Evolutionary conservation across 2,329 filamentous ascomycete species (phyloP).

Genomic region (Akanthomyces uredinophilus): DNA sequence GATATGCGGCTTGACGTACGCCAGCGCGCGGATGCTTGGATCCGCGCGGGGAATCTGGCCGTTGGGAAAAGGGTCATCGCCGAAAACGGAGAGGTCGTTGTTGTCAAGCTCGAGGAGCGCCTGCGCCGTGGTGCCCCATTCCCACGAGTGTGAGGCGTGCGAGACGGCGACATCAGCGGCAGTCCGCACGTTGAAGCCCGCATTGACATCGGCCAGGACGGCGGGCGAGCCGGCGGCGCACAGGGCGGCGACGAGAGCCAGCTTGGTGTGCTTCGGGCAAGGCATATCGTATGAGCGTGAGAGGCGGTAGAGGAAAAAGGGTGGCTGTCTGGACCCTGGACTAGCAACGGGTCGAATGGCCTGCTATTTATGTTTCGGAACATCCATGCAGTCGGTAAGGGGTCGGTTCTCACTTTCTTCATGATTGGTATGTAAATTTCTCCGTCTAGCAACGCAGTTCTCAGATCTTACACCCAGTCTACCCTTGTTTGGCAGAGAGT

Average conservation of each 20-base stretch:
- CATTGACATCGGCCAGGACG: conserved; percentile 4
- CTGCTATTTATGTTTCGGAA: not conserved
- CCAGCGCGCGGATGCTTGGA: conserved; percentile 6
- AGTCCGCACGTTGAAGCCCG: conserved; percentile 15
- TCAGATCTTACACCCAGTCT: not conserved
- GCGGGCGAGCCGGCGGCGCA: not conserved
- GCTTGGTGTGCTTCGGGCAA: not conserved
- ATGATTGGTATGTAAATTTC: not conserved
- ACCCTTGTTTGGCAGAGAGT: not conserved
- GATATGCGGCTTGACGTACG: conserved; percentile 15
- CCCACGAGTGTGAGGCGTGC: conserved; percentile 15
- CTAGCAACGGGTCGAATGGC: not conserved
- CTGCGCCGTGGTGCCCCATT: conserved; percentile 18
- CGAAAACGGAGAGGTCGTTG: conserved; percentile 17
- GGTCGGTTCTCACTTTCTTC: not conserved
- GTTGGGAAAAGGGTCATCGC: conserved; percentile 15
- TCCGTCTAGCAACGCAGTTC: not conserved
- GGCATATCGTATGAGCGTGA: not conserved
- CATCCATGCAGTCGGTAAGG: not conserved
- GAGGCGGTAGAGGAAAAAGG: not conserved
- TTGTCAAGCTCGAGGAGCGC: conserved; percentile 18
- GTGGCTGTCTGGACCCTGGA: not conserved
- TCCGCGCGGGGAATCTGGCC: conserved; percentile 13
- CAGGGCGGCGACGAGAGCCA: not conserved
- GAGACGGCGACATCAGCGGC: conserved; percentile 14